Percentiles rank a stretch among this genome's conserved stretches.
phyloP scores from a whole-genome alignment of 2,329 filamentous ascomycete genomes.

The Macrophomina pseudophaseolina region DNA sequence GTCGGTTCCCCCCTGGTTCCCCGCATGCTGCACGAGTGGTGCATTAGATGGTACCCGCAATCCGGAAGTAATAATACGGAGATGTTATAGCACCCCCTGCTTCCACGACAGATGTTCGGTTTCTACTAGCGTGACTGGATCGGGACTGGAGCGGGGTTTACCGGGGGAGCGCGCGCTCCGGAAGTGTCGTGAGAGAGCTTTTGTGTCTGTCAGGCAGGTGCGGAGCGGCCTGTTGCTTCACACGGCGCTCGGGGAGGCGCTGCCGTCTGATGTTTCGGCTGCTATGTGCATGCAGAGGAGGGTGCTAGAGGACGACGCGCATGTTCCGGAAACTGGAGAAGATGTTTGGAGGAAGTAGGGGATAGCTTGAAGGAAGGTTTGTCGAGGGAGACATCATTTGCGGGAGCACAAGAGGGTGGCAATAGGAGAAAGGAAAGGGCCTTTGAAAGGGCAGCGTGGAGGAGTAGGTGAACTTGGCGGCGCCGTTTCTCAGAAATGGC shows the following conservation, averaged over 20 bases:
- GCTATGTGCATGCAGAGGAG: constrained; percentile 1
- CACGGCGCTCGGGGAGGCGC: neutral
- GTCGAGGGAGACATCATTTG: neutral
- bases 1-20: neutral
- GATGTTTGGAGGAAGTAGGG: neutral
- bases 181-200: no score
- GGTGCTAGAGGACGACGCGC: constrained; percentile 1
- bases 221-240: neutral
- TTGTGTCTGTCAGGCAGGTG: no score
- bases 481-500: neutral
- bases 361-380: neutral
- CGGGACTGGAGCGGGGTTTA: neutral
- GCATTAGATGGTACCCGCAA: neutral
- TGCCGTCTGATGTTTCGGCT: neutral
- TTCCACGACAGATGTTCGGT: neutral
- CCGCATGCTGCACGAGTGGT: neutral
- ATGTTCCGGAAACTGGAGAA: constrained; percentile 3
- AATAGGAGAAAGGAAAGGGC: neutral
- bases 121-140: neutral
- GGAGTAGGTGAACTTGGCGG: no score
- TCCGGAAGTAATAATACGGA: neutral
- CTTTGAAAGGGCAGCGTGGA: neutral
- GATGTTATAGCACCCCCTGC: neutral
- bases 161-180: neutral
- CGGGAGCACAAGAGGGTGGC: neutral